Conservation (phyloP, 2,329 filamentous ascomycete genomes). For the Ambrosiella beaveri region DNA sequence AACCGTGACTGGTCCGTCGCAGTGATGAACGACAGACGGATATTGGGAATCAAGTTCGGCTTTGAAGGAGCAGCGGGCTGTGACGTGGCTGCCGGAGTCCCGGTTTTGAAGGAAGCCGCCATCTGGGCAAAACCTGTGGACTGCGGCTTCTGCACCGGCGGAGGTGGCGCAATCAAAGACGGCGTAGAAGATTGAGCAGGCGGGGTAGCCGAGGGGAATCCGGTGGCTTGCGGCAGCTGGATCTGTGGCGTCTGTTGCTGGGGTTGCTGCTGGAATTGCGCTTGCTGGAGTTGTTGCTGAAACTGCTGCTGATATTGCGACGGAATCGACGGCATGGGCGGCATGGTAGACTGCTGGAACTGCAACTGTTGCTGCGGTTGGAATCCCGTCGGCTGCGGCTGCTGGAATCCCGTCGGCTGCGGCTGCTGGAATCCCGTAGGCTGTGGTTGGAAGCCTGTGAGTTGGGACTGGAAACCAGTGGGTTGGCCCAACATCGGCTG, state of each 20-base stretch:
- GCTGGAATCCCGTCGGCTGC: constrained; percentile 10
- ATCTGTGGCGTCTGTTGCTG: constrained; percentile 25
- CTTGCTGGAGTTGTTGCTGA: constrained; percentile 22
- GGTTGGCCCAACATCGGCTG: constrained; percentile 43
- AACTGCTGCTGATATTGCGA: constrained; percentile 43
- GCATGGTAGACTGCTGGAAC: constrained; percentile 38
- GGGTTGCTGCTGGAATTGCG: constrained; percentile 24
- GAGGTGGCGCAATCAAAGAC: constrained; percentile 26
- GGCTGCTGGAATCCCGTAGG: constrained; percentile 8
- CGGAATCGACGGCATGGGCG: constrained; percentile 42
- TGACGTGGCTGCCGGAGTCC: constrained; percentile 37
- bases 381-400: constrained; percentile 8
- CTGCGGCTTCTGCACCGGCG: constrained; percentile 47
- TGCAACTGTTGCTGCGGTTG: constrained; percentile 29
- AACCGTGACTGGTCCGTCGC: constrained; percentile 91
- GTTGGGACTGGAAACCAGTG: constrained; percentile 10
- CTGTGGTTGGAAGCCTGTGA: constrained; percentile 10
- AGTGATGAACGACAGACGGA: constrained; percentile 88
- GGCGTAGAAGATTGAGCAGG: constrained; percentile 31
- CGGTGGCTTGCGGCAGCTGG: constrained; percentile 26
- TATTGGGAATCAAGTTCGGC: constrained; percentile 71
- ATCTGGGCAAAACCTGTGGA: constrained; percentile 49
- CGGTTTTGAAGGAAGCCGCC: constrained; percentile 49
- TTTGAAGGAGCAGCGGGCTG: constrained; percentile 32
- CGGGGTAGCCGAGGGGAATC: constrained; percentile 30